Evolutionary conservation across 1,284 basidiomycete species (phyloP).

Genomic region (Amylostereum chailletii): DNA sequence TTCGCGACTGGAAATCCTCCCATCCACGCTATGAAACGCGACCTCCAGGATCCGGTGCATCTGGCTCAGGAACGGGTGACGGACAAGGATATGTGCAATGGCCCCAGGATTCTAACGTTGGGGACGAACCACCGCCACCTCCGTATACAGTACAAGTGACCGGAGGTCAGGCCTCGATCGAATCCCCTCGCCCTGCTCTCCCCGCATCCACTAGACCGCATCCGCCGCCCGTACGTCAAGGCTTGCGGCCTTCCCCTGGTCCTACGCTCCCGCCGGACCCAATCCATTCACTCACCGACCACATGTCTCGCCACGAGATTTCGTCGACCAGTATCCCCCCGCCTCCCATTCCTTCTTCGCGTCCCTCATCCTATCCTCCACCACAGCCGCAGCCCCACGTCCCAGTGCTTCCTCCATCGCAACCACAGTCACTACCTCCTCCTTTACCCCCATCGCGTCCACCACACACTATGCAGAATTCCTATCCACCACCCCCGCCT

Average conservation of each 20-base stretch:
- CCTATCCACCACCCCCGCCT: slow-evolving; percentile 10
- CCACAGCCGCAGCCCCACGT: neutral
- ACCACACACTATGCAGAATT: neutral
- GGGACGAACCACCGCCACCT: slow-evolving; percentile 55
- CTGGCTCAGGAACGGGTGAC: slow-evolving; percentile 23
- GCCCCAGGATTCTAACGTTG: slow-evolving; percentile 24
- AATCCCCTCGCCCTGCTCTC: neutral
- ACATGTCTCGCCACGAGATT: neutral
- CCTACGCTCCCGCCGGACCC: neutral
- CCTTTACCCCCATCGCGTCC: slow-evolving; percentile 8
- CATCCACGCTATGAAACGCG: slow-evolving; percentile 46
- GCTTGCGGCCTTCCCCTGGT: neutral
- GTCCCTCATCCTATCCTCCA: neutral
- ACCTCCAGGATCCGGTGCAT: slow-evolving; percentile 14
- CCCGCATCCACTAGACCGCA: slow-evolving; percentile 4
- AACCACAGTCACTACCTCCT: slow-evolving; percentile 2
- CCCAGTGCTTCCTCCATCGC: neutral
- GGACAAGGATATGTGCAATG: slow-evolving; percentile 29
- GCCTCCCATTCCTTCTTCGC: neutral
- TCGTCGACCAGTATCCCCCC: neutral
- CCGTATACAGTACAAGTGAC: slow-evolving; percentile 56
- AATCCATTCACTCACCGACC: neutral
- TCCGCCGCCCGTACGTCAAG: neutral
- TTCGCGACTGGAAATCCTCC: slow-evolving; percentile 65
- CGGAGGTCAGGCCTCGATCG: slow-evolving; percentile 13